Conservation (phyloP, 352 stramenopile species). For the Globisporangium lucens region DNA sequence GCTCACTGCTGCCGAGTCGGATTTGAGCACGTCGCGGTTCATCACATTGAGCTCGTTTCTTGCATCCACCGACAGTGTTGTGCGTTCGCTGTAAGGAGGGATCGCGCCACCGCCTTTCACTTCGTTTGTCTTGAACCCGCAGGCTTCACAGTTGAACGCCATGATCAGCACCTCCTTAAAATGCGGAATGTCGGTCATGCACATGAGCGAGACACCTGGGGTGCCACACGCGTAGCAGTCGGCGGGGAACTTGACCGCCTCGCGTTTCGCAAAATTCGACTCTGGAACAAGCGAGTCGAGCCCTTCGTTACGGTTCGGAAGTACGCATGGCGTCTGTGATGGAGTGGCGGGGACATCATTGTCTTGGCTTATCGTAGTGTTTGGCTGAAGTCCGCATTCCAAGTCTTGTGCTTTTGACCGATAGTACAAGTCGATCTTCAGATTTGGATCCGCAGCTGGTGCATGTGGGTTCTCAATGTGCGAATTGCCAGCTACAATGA, state of each 20-base stretch:
- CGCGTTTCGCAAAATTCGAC: background rate
- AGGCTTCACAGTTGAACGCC: background rate
- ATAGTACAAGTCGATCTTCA: background rate
- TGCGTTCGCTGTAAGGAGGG: background rate
- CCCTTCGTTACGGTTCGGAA: background rate
- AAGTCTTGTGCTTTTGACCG: background rate
- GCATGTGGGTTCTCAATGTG: background rate
- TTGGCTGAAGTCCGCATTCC: background rate
- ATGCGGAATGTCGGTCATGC: background rate
- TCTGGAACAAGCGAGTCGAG: background rate
- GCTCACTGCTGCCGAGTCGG: background rate
- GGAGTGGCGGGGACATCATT: background rate
- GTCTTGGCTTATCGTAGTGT: background rate
- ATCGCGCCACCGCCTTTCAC: background rate
- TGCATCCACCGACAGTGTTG: background rate
- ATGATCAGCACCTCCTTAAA: background rate
- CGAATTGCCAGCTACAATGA: background rate
- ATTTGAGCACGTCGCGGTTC: background rate
- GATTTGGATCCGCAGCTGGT: background rate
- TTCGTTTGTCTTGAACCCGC: background rate
- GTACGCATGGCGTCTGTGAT: background rate
- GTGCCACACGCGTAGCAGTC: background rate
- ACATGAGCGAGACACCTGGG: background rate
- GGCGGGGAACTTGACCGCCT: background rate
- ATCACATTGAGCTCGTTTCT: background rate